Percentiles rank a stretch among this genome's conserved stretches.
Evolutionary conservation across 1,284 basidiomycete species (phyloP).

Genomic region (Serendipita sp.): DNA sequence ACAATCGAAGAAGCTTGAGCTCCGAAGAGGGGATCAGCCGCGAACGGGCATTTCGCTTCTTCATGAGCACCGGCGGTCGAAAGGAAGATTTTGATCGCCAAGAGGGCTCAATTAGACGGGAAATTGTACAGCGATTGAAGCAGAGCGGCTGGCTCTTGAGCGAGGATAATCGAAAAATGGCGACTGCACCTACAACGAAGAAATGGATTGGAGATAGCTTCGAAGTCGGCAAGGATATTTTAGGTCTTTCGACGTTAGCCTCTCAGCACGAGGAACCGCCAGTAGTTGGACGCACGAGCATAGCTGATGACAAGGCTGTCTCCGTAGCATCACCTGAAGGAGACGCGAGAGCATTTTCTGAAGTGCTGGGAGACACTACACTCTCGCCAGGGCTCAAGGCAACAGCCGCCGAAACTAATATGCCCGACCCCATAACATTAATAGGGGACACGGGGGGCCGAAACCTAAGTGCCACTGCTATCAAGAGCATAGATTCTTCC

Average conservation of each 20-base stretch:
- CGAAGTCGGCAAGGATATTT: slow-evolving; percentile 48
- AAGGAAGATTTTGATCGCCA: slow-evolving; percentile 43
- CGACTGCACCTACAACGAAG: slow-evolving; percentile 17
- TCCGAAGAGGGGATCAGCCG: slow-evolving; percentile 34
- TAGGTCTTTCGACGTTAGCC: slow-evolving; percentile 39
- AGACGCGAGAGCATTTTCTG: slow-evolving; percentile 7
- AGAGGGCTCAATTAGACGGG: slow-evolving; percentile 35
- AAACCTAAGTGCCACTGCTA: neutral
- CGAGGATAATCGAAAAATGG: slow-evolving; percentile 25
- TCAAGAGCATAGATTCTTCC: neutral
- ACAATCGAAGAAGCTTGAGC: slow-evolving; percentile 21
- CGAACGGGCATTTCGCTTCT: slow-evolving; percentile 46
- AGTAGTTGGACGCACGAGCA: slow-evolving; percentile 13
- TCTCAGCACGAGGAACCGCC: slow-evolving; percentile 19
- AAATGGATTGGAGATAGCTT: slow-evolving; percentile 62
- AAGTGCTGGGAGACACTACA: slow-evolving; percentile 24
- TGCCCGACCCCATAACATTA: neutral
- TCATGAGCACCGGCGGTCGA: slow-evolving; percentile 44
- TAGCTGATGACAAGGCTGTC: slow-evolving; percentile 12
- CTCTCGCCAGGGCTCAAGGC: slow-evolving; percentile 6
- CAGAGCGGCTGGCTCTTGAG: slow-evolving; percentile 28
- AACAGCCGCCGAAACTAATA: neutral
- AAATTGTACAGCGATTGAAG: slow-evolving; percentile 47
- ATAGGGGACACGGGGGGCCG: neutral
- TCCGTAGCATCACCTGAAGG: slow-evolving; percentile 1